Evolutionary conservation across 176 grass and related monocot genomes (phyloP), one percentile per base, ranked within the genome.

Genomic region (Tuctoria greenei): DNA sequence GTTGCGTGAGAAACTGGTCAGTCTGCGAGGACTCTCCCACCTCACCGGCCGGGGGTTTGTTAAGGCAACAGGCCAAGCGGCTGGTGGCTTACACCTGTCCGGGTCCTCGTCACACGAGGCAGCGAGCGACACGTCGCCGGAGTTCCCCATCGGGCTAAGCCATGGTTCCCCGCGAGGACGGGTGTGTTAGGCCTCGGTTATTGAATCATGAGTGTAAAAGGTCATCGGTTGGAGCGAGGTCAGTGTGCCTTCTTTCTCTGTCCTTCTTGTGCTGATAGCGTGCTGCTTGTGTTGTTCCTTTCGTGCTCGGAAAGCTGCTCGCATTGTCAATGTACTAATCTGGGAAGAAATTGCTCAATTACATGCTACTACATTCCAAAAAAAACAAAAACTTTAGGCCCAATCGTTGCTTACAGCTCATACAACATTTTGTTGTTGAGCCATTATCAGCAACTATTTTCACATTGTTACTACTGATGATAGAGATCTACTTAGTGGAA

Each of bases 41-140:
- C 27, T 81, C 25, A 14, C 13, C 54, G 63, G 64, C 16, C 13
- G 64, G 70, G 43, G 70, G 43, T 34, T 58, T 67, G 66, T 76
- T 71, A 1, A 35, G 78, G 66, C 4, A 49, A 45, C 43, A 12
- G 44, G 56, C 36, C 73, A 34, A 63, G 26, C 37, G 34, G 42
- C 50, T 13, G 60, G 85, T 73, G 76, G 59, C n/a, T 45, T 76
- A 58, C 50, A 80, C 78, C 60, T 73, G 40, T 74, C 23, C 10
- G 5, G 41, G 17, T 34, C 31, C 43, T 57, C 12, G 36, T 59
- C 37, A 10, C 27, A 47, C 50, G 1, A 23, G 25, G 6, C 26
- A 50, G 41, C 31, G 44, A 24, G 46, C 44, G 52, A 70, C 75
- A 55, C 80, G 36, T 69, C 8, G 27, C 8, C 27, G 56, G 75